Evolutionary conservation across 768 basidiomycete species (phyloP), one percentile per base, ranked within the genome.

Genomic region (Kwoniella dejecticola): DNA sequence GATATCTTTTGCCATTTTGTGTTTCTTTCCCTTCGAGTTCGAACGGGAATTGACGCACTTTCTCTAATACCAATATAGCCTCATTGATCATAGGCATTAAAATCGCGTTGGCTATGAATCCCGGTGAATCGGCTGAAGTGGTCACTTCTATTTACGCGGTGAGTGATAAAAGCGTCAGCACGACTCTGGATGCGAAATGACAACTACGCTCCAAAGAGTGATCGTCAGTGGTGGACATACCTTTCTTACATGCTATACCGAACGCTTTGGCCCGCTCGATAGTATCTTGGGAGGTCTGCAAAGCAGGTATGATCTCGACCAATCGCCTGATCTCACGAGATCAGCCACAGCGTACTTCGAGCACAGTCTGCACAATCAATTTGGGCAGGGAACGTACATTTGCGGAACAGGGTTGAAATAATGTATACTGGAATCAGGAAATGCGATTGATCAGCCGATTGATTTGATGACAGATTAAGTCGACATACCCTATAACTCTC

Each of bases 61-160:
- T 91, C 79, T 97, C 94, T 0, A 98, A 82, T 68, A 87, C 88
- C 86, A 95, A 89, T 67, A 97, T 91, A 0, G 94, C 94, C 83
- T 98, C 95, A 68, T 97, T 98, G 69, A 98, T 88, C 80, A 93
- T 97, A 1, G 95, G 95, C 91, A 97, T 97, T 44, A 98, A 81
- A 29, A 94, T 83, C 0, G 91, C 92, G 71, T 96, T 94, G 1
- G 91, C 90, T n/a, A 94, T 90, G 77, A 92, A 93, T 3, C 91
- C 93, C 2, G 94, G 94, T 0, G 94, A 90, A 71, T 98, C 94
- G 70, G 89, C 86, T 0, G 91, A 93, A 2, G 85, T 85, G 1
- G 92, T 89, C 1, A 97, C 92, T 83, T 92, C 91, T 93, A n/a
- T n/a, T n/a, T n/a, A n/a, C n/a, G n/a, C n/a, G n/a, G n/a, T n/a